Percentiles rank a stretch among this genome's conserved stretches.
Conservation (phyloP, 768 basidiomycete genomes). For the Phanerodontia chrysosporium region DNA sequence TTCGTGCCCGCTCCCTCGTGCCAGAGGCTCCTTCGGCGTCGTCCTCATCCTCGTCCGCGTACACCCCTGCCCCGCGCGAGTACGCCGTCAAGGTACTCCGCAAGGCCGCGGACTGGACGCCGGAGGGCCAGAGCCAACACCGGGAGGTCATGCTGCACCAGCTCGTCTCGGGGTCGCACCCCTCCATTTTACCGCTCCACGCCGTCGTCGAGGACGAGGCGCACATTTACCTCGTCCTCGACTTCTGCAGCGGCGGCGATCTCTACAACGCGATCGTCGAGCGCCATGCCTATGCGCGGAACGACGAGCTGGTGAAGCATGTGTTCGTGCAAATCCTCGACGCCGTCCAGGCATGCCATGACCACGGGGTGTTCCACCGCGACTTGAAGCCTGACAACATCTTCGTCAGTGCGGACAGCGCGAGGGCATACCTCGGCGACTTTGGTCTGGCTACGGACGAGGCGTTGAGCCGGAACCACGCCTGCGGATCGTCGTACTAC, state of each 20-base stretch:
- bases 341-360: conserved; percentile 48
- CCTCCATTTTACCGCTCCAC: conserved; percentile 68
- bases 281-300: conserved; percentile 24
- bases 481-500: conserved; percentile 20
- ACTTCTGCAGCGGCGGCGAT: conserved; percentile 40
- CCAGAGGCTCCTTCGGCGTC: not conserved
- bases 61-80: conserved; percentile 11
- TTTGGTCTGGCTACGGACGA: conserved; percentile 30
- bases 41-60: not conserved
- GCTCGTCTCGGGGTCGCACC: conserved; percentile 45
- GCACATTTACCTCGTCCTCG: conserved; percentile 67
- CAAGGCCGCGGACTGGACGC: conserved; percentile 14
- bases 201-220: conserved; percentile 55
- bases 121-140: conserved; percentile 16
- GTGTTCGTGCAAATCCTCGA: conserved; percentile 55
- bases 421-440: conserved; percentile 40
- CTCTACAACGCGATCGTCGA: conserved; percentile 43
- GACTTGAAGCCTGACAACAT: conserved; percentile 57
- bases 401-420: conserved; percentile 36
- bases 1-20: conserved; percentile 18
- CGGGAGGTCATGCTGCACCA: conserved; percentile 66
- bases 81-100: conserved; percentile 23
- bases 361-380: conserved; percentile 48
- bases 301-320: conserved; percentile 41
- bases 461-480: conserved; percentile 15